Evolutionary conservation across 345 rosid genomes (phyloP).

Genomic region (Aurinia saxatilis): DNA sequence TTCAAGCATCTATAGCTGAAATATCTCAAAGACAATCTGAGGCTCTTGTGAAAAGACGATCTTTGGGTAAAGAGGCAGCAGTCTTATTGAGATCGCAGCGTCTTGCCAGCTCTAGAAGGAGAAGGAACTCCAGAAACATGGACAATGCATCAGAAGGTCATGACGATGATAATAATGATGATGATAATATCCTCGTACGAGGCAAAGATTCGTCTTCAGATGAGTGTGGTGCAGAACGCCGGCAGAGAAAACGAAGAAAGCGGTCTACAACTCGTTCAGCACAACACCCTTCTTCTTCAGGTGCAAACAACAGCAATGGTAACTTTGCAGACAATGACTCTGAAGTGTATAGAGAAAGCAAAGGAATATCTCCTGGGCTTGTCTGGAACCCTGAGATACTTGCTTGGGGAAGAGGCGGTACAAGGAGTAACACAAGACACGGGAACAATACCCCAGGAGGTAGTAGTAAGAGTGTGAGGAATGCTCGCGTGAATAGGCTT

Average conservation of each 20-base stretch:
- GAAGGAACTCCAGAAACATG: slow-evolving; percentile 47
- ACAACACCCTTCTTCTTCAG: slow-evolving; percentile 61
- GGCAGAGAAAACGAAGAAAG: slow-evolving; percentile 56
- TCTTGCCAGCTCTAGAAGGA: slow-evolving; percentile 46
- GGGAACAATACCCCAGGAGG: slow-evolving; percentile 50
- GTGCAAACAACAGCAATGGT: slow-evolving; percentile 48
- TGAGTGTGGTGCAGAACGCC: slow-evolving; percentile 57
- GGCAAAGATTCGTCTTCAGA: slow-evolving; percentile 89
- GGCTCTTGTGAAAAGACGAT: slow-evolving; percentile 71
- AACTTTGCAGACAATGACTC: slow-evolving; percentile 49
- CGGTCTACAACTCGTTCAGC: slow-evolving; percentile 41
- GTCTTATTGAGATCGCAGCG: slow-evolving; percentile 56
- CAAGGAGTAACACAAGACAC: slow-evolving; percentile 89
- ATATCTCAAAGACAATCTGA: slow-evolving; percentile 79
- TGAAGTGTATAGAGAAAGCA: slow-evolving; percentile 50
- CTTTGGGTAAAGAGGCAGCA: slow-evolving; percentile 57
- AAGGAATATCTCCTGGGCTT: slow-evolving; percentile 75
- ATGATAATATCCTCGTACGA: slow-evolving; percentile 22
- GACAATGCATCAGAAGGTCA: slow-evolving; percentile 64
- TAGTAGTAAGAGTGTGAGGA: slow-evolving; percentile 55
- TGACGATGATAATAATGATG: slow-evolving; percentile 64
- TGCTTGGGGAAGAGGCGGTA: slow-evolving; percentile 96
- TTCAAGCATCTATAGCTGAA: slow-evolving; percentile 95
- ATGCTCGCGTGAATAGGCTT: slow-evolving; percentile 61
- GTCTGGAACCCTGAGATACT: slow-evolving; percentile 75